Conservation (phyloP, 1,284 basidiomycete species). For the Malassezia obtusa region DNA sequence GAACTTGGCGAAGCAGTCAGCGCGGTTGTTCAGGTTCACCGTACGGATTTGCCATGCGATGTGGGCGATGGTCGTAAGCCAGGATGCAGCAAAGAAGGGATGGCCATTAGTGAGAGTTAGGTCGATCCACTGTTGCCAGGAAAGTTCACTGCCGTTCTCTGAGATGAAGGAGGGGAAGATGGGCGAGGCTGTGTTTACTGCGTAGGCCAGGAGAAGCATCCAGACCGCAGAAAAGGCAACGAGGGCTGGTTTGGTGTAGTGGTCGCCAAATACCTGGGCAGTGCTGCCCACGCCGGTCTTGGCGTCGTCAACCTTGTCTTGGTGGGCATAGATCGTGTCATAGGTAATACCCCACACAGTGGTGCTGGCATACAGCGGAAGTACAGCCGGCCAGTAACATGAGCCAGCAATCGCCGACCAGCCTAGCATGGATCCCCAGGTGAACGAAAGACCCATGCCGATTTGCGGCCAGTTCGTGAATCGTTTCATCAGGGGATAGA, state of each 20-base stretch:
- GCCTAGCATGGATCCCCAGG: conserved; percentile 92
- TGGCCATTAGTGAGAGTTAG: conserved; percentile 56
- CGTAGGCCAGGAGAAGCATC: conserved; percentile 64
- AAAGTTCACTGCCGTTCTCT: not conserved
- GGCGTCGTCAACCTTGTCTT: conserved; percentile 90
- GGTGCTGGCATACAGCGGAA: conserved; percentile 82
- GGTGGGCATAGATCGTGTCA: conserved; percentile 96
- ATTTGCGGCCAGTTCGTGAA: conserved; percentile 94
- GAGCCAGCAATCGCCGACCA: conserved; percentile 84
- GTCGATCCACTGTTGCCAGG: conserved; percentile 49
- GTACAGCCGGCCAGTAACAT: conserved; percentile 62
- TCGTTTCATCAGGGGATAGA: conserved; percentile 97
- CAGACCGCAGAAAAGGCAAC: conserved; percentile 64
- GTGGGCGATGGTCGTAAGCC: conserved; percentile 65
- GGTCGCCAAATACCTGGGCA: conserved; percentile 68
- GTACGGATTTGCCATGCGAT: conserved; percentile 67
- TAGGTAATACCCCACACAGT: conserved; percentile 91
- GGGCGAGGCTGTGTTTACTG: conserved; percentile 42
- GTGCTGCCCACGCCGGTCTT: conserved; percentile 84
- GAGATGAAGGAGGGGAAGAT: conserved; percentile 2
- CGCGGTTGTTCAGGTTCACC: conserved; percentile 61
- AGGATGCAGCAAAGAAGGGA: conserved; percentile 66
- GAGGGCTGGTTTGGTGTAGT: conserved; percentile 67
- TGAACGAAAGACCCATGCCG: conserved; percentile 69
- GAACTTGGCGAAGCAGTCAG: conserved; percentile 89